A percentile compares a stretch with the other conserved stretches of the same genome.
These are phyloP conservation scores for Drosera spatulata DNA, from an alignment of 179 eudicot species.

Conservation along the genomic window DNA sequence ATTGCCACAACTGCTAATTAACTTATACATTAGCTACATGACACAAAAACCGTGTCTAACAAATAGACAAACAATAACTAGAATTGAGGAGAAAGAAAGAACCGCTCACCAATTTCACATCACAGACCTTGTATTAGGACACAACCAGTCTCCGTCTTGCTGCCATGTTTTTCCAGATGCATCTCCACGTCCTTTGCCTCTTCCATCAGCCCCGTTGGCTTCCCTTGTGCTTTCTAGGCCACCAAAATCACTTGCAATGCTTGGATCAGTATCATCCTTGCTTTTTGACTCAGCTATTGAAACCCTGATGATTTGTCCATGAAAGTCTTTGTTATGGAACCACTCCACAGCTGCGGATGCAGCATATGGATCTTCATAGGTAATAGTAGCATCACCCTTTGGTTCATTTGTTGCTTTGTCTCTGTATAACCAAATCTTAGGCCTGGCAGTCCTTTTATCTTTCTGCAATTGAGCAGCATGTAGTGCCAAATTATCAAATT, in stretches of 20 bases:
- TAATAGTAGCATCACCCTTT: constrained; percentile 94
- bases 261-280: constrained; percentile 53
- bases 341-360: constrained; percentile 95
- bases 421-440: constrained; percentile 89
- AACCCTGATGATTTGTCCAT: constrained; percentile 70
- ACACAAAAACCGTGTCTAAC: background rate
- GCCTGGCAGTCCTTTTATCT: constrained; percentile 81
- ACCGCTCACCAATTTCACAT: constrained; percentile 97
- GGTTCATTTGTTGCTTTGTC: constrained; percentile 88
- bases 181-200: constrained; percentile 82
- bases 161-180: constrained; percentile 85
- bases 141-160: constrained; percentile 97
- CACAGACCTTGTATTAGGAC: constrained; percentile 99
- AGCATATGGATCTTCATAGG: constrained; percentile 98
- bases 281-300: constrained; percentile 79
- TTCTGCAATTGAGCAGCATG: constrained; percentile 31
- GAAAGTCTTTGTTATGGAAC: constrained; percentile 94
- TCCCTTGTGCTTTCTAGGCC: constrained; percentile 37
- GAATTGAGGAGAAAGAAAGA: constrained; percentile 42
- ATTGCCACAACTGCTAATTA: constrained; percentile 70
- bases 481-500: background rate
- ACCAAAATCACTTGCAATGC: constrained; percentile 24
- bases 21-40: constrained; percentile 15
- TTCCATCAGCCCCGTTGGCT: constrained; percentile 42
- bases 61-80: background rate